phyloP scores from a whole-genome alignment of 148 eudicot species.

The Selenicereus undatus region DNA sequence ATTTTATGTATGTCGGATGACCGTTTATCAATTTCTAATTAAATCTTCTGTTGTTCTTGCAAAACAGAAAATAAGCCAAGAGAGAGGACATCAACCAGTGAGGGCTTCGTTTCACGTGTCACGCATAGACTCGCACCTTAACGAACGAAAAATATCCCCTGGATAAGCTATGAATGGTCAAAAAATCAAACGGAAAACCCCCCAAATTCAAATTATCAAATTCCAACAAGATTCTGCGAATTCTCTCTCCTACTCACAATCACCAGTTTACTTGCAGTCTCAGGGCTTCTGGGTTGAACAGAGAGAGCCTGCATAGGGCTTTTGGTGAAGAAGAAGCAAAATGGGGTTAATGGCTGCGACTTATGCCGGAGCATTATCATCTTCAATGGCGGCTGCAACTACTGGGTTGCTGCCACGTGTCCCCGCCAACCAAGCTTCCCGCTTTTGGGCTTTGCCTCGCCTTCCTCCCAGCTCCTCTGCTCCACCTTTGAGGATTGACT shows the following conservation, averaged over 20 bases:
- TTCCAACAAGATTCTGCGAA: constrained; percentile 3
- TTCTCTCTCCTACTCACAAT: background rate
- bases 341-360: constrained; percentile 37
- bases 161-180: constrained; percentile 39
- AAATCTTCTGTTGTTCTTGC: no score
- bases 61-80: background rate
- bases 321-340: background rate
- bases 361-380: constrained; percentile 36
- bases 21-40: no score
- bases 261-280: background rate
- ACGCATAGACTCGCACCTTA: background rate
- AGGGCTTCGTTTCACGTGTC: constrained; percentile 22
- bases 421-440: constrained; percentile 31
- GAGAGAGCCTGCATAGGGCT: background rate
- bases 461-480: constrained; percentile 46
- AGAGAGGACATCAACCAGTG: constrained; percentile 27
- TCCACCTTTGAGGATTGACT: constrained; percentile 31
- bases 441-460: constrained; percentile 49
- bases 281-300: background rate
- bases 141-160: constrained; percentile 1
- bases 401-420: constrained; percentile 63
- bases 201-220: constrained; percentile 6
- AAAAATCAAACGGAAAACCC: constrained; percentile 23
- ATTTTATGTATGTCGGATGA: no score
- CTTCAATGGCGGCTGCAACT: constrained; percentile 82